phyloP scores from a whole-genome alignment of 2,329 filamentous ascomycete species.

The Coniochaeta prunicola region DNA sequence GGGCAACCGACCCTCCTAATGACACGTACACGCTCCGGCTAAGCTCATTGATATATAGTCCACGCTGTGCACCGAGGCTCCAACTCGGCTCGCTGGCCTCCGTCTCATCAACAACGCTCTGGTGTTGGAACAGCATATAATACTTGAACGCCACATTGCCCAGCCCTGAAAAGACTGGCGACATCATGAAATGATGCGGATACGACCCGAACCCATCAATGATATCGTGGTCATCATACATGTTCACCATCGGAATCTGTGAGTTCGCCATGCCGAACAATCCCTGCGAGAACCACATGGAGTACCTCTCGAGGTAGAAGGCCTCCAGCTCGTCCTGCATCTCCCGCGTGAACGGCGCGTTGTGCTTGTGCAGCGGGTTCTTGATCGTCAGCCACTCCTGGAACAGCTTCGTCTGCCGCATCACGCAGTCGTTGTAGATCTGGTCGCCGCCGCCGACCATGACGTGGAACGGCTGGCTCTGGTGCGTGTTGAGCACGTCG shows the following conservation, averaged over 20 bases:
- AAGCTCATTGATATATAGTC: slow-evolving; percentile 82
- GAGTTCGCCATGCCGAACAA: slow-evolving; percentile 87
- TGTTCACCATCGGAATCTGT: slow-evolving; percentile 97
- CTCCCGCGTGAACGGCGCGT: slow-evolving; percentile 66
- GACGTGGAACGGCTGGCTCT: slow-evolving; percentile 88
- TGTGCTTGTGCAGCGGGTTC: slow-evolving; percentile 73
- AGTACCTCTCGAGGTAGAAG: slow-evolving; percentile 85
- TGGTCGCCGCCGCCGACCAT: slow-evolving; percentile 98
- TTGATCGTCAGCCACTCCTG: slow-evolving; percentile 77
- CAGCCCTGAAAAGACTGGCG: slow-evolving; percentile 81
- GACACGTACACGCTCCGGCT: slow-evolving; percentile 83
- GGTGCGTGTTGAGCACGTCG: slow-evolving; percentile 88
- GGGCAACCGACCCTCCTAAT: slow-evolving; percentile 69
- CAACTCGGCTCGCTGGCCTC: slow-evolving; percentile 84
- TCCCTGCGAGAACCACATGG: slow-evolving; percentile 94
- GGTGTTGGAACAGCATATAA: slow-evolving; percentile 97
- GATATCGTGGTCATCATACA: slow-evolving; percentile 93
- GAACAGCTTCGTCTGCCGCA: slow-evolving; percentile 68
- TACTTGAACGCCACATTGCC: slow-evolving; percentile 96
- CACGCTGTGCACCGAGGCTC: slow-evolving; percentile 71
- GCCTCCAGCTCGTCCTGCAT: slow-evolving; percentile 84
- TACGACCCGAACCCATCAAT: slow-evolving; percentile 93
- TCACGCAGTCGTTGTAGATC: slow-evolving; percentile 87
- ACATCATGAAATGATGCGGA: slow-evolving; percentile 83
- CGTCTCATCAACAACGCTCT: slow-evolving; percentile 75